Evolutionary conservation across 345 rosid genomes (phyloP).

Genomic region (Corymbia maculata): DNA sequence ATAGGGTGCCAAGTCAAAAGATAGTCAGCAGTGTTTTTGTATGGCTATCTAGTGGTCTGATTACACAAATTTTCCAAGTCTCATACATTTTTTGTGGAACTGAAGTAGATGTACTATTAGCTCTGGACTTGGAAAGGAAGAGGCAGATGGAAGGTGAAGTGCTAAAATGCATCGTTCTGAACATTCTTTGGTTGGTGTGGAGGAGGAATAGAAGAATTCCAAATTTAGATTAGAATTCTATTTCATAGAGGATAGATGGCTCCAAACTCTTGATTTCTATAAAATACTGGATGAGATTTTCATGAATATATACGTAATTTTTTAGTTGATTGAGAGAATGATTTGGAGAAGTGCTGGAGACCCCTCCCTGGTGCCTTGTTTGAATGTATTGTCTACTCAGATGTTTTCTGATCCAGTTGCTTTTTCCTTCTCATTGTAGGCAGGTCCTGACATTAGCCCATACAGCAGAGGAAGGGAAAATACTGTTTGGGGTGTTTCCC

Average conservation of each 20-base stretch:
- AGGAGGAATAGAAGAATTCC: neutral
- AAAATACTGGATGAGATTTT: neutral
- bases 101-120: neutral
- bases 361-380: neutral
- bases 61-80: neutral
- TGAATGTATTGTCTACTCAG: neutral
- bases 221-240: neutral
- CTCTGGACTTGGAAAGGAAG: neutral
- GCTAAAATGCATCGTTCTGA: neutral
- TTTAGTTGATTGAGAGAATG: neutral
- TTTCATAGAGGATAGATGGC: neutral
- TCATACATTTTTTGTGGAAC: neutral
- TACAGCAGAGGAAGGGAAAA: slow-evolving; percentile 84
- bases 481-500: slow-evolving; percentile 85
- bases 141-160: neutral
- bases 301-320: neutral
- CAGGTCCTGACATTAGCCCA: slow-evolving; percentile 72
- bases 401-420: neutral
- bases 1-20: neutral
- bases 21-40: neutral
- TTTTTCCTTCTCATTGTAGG: slow-evolving; percentile 34
- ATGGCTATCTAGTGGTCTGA: neutral
- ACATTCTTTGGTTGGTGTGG: neutral
- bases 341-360: neutral
- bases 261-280: neutral